A percentile compares a stretch with the other conserved stretches of the same genome.
Evolutionary conservation across 179 eudicot genomes (phyloP).

Genomic region (Silene coronaria): DNA sequence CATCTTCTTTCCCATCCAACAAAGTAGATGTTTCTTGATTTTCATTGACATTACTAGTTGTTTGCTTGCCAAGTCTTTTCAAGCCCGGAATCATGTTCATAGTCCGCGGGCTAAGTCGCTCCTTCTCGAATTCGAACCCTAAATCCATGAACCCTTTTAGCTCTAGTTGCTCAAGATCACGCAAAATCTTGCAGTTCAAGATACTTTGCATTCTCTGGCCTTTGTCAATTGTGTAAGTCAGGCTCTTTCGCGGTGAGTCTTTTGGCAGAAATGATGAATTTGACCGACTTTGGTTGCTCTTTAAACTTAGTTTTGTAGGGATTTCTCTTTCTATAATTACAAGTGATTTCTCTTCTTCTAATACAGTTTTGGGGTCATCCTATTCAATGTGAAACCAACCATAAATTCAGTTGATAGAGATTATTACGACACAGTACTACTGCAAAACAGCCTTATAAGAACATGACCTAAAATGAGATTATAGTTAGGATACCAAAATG

Average conservation of each 20-base stretch:
- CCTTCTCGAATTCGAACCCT: constrained; percentile 45
- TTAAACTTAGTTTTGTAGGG: not conserved
- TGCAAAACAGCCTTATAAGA: not conserved
- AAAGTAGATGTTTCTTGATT: not conserved
- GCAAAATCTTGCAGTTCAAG: constrained; percentile 38
- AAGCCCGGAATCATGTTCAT: constrained; percentile 48
- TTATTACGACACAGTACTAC: no score
- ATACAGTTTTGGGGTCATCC: constrained; percentile 19
- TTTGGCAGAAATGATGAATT: constrained; percentile 25
- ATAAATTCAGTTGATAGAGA: not conserved
- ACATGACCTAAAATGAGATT: no score
- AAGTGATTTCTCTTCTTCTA: constrained; percentile 12
- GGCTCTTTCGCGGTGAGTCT: constrained; percentile 14
- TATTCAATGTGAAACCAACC: constrained; percentile 2
- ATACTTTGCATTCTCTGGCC: constrained; percentile 25
- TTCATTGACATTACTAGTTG: not conserved
- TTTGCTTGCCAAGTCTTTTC: constrained; percentile 28
- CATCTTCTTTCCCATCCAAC: constrained; percentile 2
- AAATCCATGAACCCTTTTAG: constrained; percentile 66
- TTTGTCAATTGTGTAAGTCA: not conserved
- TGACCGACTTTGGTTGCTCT: constrained; percentile 17
- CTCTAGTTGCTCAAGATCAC: constrained; percentile 58
- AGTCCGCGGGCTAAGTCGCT: constrained; percentile 35
- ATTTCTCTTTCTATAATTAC: constrained; percentile 10
- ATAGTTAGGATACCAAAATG: no score